Conservation (phyloP, 306 rosid species). For the Aeschynomene evenia region DNA sequence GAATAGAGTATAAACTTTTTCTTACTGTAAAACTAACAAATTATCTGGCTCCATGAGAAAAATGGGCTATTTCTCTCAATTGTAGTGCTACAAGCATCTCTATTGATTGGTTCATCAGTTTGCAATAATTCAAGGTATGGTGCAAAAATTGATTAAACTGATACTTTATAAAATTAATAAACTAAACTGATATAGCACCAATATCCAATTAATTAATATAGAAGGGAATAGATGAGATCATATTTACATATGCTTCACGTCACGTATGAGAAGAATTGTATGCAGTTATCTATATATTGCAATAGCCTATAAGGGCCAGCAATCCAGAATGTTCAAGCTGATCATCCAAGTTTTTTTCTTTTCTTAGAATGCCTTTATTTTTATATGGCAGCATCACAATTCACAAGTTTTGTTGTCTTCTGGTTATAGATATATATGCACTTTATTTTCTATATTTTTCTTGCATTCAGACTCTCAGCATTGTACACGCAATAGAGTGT, state of each 20-base stretch:
- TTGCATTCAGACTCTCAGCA: slow-evolving; percentile 5
- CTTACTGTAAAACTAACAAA: no score
- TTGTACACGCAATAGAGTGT: neutral
- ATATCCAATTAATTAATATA: neutral
- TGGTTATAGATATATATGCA: neutral
- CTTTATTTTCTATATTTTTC: neutral
- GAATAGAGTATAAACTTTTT: no score
- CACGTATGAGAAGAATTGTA: slow-evolving; percentile 15
- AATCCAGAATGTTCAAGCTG: neutral
- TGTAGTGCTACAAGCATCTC: no score
- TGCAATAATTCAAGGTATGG: neutral
- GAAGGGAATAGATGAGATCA: slow-evolving; percentile 26
- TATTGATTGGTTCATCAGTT: no score
- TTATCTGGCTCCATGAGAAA: no score
- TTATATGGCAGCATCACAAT: neutral
- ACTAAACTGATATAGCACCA: no score
- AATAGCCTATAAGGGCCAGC: neutral
- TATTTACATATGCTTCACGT: slow-evolving; percentile 33
- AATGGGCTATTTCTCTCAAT: no score
- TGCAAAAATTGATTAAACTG: neutral
- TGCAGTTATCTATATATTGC: neutral
- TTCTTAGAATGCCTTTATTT: neutral
- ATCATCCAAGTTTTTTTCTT: neutral
- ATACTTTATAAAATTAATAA: no score
- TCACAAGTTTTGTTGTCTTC: neutral